Evolutionary conservation across 495 filamentous ascomycete genomes (phyloP), one percentile per base, ranked within the genome.

Genomic region (Hyaloscypha variabilis): DNA sequence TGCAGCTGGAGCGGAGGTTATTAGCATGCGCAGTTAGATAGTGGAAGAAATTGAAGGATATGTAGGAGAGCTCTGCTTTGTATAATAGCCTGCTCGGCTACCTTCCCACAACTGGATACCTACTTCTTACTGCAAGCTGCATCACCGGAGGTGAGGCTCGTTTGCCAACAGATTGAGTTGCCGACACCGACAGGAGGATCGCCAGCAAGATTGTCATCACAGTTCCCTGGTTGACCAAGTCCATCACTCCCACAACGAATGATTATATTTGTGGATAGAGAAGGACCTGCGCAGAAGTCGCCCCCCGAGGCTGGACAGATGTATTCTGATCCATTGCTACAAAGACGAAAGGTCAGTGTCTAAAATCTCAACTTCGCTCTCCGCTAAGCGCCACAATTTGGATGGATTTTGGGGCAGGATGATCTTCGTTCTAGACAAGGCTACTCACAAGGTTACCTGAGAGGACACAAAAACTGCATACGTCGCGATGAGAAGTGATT

Each of bases 51-150:
- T 10, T 34, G 10, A 34, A 10, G 30, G 30, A 34, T 34, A 34
- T 34, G 30, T 10, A 34, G 30, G 4, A 34, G 5, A 34, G 30
- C 30, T 34, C 30, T 34, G 30, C 30, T 34, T 34, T 5, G 30
- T 34, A 34, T 4, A 34, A 34, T 10, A 34, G 30, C 30, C 30
- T 5, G 30, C 10, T 34, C 5, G 4, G 30, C 5, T 10, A 34
- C 30, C 30, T 34, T 34, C 10, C 10, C 30, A 10, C 30, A 34
- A 34, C 30, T 17, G 19, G 25, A 8, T 3, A 67, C 63, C 61
- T 39, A 70, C 68, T 72, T 66, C 69, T 72, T 72, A 39, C 55
- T 52, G 58, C 72, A 74, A 25, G 69, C 72, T 21, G 72, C 69
- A 56, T 67, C 61, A 59, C 72, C 68, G 60, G 52, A 53, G 17